These are phyloP conservation scores for Ustilago trichophora DNA, from an alignment of 1,284 basidiomycete genomes.

Conservation along the genomic window DNA sequence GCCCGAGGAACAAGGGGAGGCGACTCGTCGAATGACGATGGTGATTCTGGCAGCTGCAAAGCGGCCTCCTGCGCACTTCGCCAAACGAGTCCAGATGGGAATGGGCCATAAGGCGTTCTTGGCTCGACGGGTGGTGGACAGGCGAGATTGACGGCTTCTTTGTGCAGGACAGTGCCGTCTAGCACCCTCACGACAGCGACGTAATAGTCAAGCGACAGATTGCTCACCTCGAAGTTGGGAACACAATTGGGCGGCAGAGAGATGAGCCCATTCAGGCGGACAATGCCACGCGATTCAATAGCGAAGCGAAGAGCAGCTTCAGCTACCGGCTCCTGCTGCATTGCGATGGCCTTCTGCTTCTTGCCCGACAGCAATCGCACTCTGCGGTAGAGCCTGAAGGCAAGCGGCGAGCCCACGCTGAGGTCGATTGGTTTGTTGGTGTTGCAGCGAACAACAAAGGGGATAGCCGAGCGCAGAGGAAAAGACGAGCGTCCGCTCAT, in stretches of 20 bases:
- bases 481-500: conserved; percentile 33
- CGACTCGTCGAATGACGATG: conserved; percentile 7
- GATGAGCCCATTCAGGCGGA: conserved; percentile 38
- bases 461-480: conserved; percentile 46
- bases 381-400: conserved; percentile 24
- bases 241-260: conserved; percentile 44
- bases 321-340: conserved; percentile 31
- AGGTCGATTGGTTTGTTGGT: conserved; percentile 31
- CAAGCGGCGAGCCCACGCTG: conserved; percentile 11
- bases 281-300: conserved; percentile 11
- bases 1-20: conserved; percentile 3
- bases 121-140: conserved; percentile 32
- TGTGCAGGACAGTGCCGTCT: conserved; percentile 22
- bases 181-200: conserved; percentile 39
- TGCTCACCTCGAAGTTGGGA: conserved; percentile 45
- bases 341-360: conserved; percentile 20
- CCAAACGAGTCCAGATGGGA: conserved; percentile 18
- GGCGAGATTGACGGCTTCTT: conserved; percentile 17
- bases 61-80: conserved; percentile 7
- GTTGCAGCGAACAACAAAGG: conserved; percentile 42
- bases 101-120: conserved; percentile 18
- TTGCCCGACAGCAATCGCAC: conserved; percentile 16
- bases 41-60: background rate
- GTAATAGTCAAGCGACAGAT: conserved; percentile 53
- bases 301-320: conserved; percentile 18